These are phyloP conservation scores for Saturnispora hagleri DNA, from an alignment of 805 yeast species.

Conservation along the genomic window DNA sequence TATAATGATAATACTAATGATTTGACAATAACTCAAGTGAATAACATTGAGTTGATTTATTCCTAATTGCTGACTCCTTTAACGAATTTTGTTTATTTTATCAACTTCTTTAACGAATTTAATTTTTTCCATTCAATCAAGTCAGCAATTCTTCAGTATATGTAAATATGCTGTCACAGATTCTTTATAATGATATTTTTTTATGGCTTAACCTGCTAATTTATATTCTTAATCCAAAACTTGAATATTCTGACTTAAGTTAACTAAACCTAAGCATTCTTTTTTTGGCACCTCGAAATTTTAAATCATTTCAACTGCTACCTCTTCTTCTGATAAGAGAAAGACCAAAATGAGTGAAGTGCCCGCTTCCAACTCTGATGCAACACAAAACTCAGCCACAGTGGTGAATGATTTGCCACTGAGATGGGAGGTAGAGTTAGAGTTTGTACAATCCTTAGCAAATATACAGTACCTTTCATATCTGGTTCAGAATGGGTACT, in stretches of 20 bases:
- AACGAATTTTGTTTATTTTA: neutral
- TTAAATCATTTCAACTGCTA: neutral
- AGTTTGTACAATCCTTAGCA: slow-evolving; percentile 85
- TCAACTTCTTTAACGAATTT: neutral
- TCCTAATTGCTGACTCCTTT: neutral
- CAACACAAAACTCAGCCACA: neutral
- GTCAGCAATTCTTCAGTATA: neutral
- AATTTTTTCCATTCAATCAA: neutral
- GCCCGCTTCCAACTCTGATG: neutral
- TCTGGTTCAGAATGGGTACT: slow-evolving; percentile 73
- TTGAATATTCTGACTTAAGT: neutral
- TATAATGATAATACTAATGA: neutral
- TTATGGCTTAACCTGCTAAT: neutral
- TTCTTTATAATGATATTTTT: neutral
- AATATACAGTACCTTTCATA: slow-evolving; percentile 82
- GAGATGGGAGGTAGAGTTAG: slow-evolving; percentile 84
- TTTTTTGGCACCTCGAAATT: neutral
- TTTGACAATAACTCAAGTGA: too few species aligned
- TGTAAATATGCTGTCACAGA: neutral
- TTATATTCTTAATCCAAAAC: neutral
- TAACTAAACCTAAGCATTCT: neutral
- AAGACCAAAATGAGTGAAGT: neutral
- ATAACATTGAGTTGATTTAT: neutral
- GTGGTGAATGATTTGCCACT: slow-evolving; percentile 40
- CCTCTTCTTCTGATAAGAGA: neutral